phyloP scores from a whole-genome alignment of 495 filamentous ascomycete species.

The Sordaria brevicollis region DNA sequence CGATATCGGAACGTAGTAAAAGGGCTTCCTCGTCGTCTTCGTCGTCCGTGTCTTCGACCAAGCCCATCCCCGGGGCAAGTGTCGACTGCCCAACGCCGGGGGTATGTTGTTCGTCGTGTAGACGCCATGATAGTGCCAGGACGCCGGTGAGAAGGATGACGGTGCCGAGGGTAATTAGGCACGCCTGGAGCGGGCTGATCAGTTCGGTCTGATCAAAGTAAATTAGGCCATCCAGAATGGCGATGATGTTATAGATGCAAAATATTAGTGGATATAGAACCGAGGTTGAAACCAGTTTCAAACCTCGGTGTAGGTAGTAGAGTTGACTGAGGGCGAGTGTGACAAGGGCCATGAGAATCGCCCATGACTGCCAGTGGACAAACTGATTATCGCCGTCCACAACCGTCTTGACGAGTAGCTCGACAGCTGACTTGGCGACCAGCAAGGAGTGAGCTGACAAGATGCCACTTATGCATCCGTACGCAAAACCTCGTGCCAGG shows the following conservation, averaged over 20 bases:
- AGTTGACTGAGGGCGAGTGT: constrained; percentile 79
- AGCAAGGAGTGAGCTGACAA: constrained; percentile 88
- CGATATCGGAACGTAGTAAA: constrained; percentile 28
- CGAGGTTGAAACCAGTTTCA: constrained; percentile 91
- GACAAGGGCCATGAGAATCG: constrained; percentile 75
- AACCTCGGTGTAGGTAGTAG: constrained; percentile 86
- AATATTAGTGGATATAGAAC: constrained; percentile 97
- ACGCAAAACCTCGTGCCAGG: constrained; percentile 79
- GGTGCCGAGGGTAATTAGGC: constrained; percentile 81
- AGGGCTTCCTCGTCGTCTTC: constrained; percentile 40
- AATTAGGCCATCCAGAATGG: constrained; percentile 92
- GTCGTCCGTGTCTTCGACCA: constrained; percentile 54
- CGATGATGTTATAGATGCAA: constrained; percentile 99
- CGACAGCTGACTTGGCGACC: constrained; percentile 92
- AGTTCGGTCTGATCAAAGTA: constrained; percentile 87
- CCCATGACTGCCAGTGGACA: constrained; percentile 94
- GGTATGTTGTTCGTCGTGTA: constrained; percentile 59
- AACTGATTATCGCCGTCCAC: constrained; percentile 88
- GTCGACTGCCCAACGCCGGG: constrained; percentile 50
- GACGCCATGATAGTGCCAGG: constrained; percentile 85
- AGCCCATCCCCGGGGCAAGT: constrained; percentile 58
- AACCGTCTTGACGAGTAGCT: constrained; percentile 88
- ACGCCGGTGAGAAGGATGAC: constrained; percentile 79
- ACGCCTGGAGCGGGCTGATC: constrained; percentile 62
- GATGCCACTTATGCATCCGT: constrained; percentile 83